Evolutionary conservation across 1,139 yeast species (phyloP).

Genomic region (Debaryomyces subglobosus): DNA sequence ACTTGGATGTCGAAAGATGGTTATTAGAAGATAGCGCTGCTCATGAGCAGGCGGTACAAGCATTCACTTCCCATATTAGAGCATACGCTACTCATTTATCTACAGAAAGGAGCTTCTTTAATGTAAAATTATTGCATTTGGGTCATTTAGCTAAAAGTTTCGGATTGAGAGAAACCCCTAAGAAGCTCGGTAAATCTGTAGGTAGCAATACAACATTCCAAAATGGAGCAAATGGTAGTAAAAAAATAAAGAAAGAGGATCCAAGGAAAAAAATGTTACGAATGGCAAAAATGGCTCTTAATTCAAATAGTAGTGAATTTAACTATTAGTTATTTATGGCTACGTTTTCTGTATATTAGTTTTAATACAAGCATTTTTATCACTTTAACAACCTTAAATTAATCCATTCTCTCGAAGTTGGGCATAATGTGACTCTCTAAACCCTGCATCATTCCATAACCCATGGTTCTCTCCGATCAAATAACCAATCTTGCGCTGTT

Average conservation of each 20-base stretch:
- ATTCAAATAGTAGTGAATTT: conserved; percentile 69
- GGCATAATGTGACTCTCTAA: conserved; percentile 17
- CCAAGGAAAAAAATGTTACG: conserved; percentile 74
- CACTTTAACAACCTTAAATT: neutral
- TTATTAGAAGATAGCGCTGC: conserved; percentile 66
- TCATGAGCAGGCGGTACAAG: conserved; percentile 69
- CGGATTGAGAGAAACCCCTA: conserved; percentile 93
- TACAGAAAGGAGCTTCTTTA: conserved; percentile 75
- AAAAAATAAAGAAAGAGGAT: conserved; percentile 55
- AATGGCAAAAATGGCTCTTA: conserved; percentile 73
- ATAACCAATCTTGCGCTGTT: conserved; percentile 50
- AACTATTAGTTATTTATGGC: conserved; percentile 45
- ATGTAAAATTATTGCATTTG: conserved; percentile 78
- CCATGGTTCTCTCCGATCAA: conserved; percentile 75
- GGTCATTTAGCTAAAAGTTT: conserved; percentile 96
- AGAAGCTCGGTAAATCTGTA: conserved; percentile 57
- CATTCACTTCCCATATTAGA: conserved; percentile 84
- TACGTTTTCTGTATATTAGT: conserved; percentile 4
- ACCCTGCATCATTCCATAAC: conserved; percentile 58
- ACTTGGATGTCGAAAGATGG: conserved; percentile 86
- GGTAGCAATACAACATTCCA: conserved; percentile 24
- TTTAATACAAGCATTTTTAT: neutral
- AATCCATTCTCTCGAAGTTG: conserved; percentile 2
- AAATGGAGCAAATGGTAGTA: conserved; percentile 22
- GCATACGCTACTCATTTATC: conserved; percentile 97